Evolutionary conservation across 75 land plant genomes (phyloP).

Genomic region (Gnetum montanum): DNA sequence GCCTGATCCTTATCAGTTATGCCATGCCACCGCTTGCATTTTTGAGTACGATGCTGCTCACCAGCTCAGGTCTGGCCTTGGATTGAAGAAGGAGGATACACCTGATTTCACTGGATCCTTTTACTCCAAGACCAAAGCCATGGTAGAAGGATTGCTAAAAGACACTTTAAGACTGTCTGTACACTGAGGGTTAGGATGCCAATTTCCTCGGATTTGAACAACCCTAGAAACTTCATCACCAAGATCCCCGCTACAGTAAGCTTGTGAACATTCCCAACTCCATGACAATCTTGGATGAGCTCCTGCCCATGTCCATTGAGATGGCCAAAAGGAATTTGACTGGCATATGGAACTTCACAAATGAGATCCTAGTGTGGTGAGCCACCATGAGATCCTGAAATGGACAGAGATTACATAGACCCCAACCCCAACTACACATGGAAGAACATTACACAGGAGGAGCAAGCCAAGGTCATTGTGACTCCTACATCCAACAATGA

Average conservation of each 20-base stretch:
- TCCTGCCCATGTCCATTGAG: slow-evolving; percentile 23
- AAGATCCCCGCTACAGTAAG: slow-evolving; percentile 22
- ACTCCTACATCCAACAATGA: slow-evolving; percentile 75
- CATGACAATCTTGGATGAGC: slow-evolving; percentile 26
- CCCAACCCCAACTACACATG: slow-evolving; percentile 58
- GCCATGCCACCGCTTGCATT: slow-evolving; percentile 54
- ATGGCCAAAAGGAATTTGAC: slow-evolving; percentile 23
- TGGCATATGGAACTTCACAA: slow-evolving; percentile 14
- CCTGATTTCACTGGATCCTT: slow-evolving; percentile 51
- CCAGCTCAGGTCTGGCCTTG: slow-evolving; percentile 35
- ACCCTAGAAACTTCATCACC: slow-evolving; percentile 23
- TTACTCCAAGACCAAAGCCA: slow-evolving; percentile 62
- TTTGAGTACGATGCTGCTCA: slow-evolving; percentile 40
- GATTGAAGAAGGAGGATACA: slow-evolving; percentile 51
- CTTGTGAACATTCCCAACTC: slow-evolving; percentile 30
- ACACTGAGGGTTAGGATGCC: slow-evolving; percentile 21
- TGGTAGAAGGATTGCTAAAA: too few species aligned
- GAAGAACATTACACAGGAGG: slow-evolving; percentile 66
- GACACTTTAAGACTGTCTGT: slow-evolving; percentile 20
- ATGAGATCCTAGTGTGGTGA: slow-evolving; percentile 49
- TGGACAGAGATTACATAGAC: slow-evolving; percentile 64
- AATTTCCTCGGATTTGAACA: slow-evolving; percentile 10
- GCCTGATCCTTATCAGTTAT: too few species aligned
- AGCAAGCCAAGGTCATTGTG: slow-evolving; percentile 74
- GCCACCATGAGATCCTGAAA: slow-evolving; percentile 65